A percentile compares a stretch with the other conserved stretches of the same genome.
Conservation (phyloP, 345 rosid species). For the Draba incana region DNA sequence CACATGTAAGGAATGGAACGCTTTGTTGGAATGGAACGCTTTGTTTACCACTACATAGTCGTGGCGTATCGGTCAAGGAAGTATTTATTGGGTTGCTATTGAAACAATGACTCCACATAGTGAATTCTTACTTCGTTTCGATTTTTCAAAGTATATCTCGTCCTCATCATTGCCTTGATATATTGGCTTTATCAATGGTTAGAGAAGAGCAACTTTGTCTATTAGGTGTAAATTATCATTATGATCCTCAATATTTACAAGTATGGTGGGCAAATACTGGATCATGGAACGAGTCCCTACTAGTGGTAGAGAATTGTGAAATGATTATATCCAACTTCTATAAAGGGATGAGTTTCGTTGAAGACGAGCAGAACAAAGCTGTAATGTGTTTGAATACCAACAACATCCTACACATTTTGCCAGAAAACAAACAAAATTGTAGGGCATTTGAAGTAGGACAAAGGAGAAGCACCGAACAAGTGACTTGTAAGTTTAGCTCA, state of each 20-base stretch:
- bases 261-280: neutral
- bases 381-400: neutral
- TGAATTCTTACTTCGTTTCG: neutral
- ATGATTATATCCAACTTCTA: too few relatives aligned
- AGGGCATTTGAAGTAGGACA: neutral
- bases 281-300: neutral
- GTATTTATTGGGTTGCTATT: neutral
- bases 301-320: too few relatives aligned
- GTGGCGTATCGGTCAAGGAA: neutral
- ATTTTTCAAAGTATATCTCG: neutral
- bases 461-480: too few relatives aligned
- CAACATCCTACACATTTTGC: neutral
- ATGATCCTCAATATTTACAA: neutral
- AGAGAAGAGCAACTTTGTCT: neutral
- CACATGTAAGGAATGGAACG: slow-evolving; percentile 7
- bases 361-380: neutral
- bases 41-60: neutral
- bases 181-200: neutral
- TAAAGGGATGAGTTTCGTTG: neutral
- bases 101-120: neutral
- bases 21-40: neutral
- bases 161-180: neutral
- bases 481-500: too few relatives aligned
- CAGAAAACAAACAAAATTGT: neutral
- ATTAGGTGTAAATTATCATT: neutral